A percentile compares a stretch with the other conserved stretches of the same genome.
These are phyloP conservation scores for Carex littledalei DNA, from an alignment of 176 grass and related monocot genomes.

Conservation along the genomic window DNA sequence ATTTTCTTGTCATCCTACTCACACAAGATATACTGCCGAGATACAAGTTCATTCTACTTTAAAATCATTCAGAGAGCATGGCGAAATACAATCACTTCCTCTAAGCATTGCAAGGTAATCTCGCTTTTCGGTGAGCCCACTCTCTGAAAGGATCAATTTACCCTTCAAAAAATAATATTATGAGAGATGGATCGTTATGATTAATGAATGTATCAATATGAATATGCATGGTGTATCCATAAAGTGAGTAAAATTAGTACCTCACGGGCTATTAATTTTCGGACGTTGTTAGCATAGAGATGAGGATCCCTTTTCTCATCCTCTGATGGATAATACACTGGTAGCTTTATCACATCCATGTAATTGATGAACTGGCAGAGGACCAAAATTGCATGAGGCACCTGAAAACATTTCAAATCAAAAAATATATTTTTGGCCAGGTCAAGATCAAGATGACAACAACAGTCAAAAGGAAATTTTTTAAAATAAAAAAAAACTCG, in stretches of 20 bases:
- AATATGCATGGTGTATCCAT: not conserved
- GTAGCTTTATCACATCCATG: slow-evolving; percentile 63
- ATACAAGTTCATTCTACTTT: slow-evolving; percentile 72
- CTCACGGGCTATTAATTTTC: slow-evolving; percentile 75
- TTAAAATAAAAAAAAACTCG: not conserved
- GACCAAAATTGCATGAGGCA: slow-evolving; percentile 64
- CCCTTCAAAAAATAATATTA: slow-evolving; percentile 37
- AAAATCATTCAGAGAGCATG: slow-evolving; percentile 51
- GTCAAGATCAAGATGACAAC: not conserved
- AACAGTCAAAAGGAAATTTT: not conserved
- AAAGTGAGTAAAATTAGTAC: slow-evolving; percentile 27
- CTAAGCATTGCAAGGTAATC: slow-evolving; percentile 60
- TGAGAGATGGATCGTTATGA: not conserved
- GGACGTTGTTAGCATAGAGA: slow-evolving; percentile 65
- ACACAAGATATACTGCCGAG: not conserved
- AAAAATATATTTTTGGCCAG: not conserved
- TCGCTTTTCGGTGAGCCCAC: slow-evolving; percentile 77
- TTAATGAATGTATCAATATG: not conserved
- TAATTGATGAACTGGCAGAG: slow-evolving; percentile 82
- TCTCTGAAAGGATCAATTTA: slow-evolving; percentile 72
- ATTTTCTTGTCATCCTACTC: too few relatives aligned
- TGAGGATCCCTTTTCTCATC: slow-evolving; percentile 73
- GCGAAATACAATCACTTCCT: slow-evolving; percentile 64
- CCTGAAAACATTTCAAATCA: slow-evolving; percentile 37
- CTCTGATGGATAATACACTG: slow-evolving; percentile 71